Evolutionary conservation across 164 flowering plant species (phyloP), one percentile per base, ranked within the genome.

Genomic region (Annona squamosa): DNA sequence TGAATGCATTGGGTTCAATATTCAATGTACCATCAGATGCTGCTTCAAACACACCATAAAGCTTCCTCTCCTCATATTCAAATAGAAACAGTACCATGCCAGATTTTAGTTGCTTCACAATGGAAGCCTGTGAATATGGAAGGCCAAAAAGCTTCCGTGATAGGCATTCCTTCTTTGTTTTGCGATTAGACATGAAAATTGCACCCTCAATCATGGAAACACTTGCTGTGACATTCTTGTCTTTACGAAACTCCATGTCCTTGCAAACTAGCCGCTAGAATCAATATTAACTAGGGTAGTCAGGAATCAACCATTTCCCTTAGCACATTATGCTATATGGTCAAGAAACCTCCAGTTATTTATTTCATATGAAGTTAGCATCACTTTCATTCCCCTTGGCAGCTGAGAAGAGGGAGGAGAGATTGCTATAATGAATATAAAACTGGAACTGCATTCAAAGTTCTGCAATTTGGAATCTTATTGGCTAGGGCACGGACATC

Each of bases 21-120:
- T 89, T 81, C 67, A 86, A 52, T 52, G 82, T 87, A 76, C 94
- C 97, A 84, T 90, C 87, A 26, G 85, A 86, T 26, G 73, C 42
- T 63, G 92, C 94, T 77, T 79, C 79, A 80, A 78, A 90, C 4
- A 90, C 93, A 6, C 94, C 97, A 85, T 82, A 85, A 7, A 91
- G 86, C 64, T 81, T 70, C 77, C 91, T 81, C 70, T 73, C 83
- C 79, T 87, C 94, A 68, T 74, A 82, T 70, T 91, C 93, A 82
- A 86, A 91, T 17, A 91, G 76, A 83, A 91, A 91, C 59, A 91
- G 74, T n/a, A 86, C 43, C 94, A 86, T 91, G 56, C 93, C 92
- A 43, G 70, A 67, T 80, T 88, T 89, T 67, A 91, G 78, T 46
- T 85, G 81, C 71, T 77, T 76, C 26, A 91, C 93, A 83, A 90